A percentile compares a stretch with the other conserved stretches of the same genome.
These are phyloP conservation scores for Calcarisporium arbuscula DNA, from an alignment of 2,329 filamentous ascomycete species.

Conservation along the genomic window DNA sequence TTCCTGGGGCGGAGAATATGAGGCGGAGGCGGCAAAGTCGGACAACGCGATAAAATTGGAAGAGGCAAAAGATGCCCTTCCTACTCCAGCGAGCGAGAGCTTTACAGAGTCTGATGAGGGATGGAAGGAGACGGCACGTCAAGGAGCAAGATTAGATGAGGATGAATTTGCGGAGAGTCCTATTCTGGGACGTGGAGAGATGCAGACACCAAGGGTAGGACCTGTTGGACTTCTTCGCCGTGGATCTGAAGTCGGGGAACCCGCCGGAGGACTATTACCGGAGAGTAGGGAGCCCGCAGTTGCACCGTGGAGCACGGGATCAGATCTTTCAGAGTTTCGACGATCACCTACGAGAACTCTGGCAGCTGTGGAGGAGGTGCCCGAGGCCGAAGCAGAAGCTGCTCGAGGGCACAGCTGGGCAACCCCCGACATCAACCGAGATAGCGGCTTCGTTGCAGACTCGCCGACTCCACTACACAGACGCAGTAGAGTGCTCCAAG, in stretches of 20 bases:
- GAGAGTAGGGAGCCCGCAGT: constrained; percentile 21
- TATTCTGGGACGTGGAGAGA: constrained; percentile 25
- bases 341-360: constrained; percentile 38
- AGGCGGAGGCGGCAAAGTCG: too few relatives aligned
- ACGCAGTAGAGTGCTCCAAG: constrained; percentile 24
- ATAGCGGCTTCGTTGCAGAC: constrained; percentile 25
- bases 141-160: constrained; percentile 17
- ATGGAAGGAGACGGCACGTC: constrained; percentile 17
- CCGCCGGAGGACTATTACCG: constrained; percentile 21
- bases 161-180: constrained; percentile 32
- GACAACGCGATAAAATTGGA: constrained; percentile 2
- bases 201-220: constrained; percentile 9
- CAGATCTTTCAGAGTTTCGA: constrained; percentile 31
- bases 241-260: constrained; percentile 23
- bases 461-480: constrained; percentile 35
- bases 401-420: constrained; percentile 9
- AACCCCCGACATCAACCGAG: constrained; percentile 30
- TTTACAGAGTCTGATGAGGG: constrained; percentile 14
- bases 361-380: constrained; percentile 45
- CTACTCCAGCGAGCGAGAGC: constrained; percentile 11
- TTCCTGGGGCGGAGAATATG: too few relatives aligned
- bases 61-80: constrained; percentile 10
- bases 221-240: constrained; percentile 22
- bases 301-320: constrained; percentile 12
- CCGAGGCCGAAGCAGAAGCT: constrained; percentile 36